These are phyloP conservation scores for Solanum medicagineum DNA, from an alignment of 257 asterid genomes.

Conservation along the genomic window DNA sequence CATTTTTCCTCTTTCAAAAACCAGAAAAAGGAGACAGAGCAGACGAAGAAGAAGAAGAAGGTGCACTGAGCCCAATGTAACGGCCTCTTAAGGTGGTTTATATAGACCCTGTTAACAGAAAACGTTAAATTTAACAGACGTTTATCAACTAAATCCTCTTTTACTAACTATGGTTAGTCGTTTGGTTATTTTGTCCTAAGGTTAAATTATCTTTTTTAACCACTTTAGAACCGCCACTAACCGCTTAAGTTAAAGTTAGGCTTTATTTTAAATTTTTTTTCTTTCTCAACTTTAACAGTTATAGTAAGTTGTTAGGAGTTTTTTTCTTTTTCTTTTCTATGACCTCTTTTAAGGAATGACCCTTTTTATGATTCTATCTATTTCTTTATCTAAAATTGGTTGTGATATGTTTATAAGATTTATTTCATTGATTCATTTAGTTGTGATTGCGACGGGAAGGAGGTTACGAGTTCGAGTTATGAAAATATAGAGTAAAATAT, in stretches of 20 bases:
- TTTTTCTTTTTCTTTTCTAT: neutral
- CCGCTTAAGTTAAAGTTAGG: conserved; percentile 17
- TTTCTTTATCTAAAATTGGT: neutral
- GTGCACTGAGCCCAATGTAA: conserved; percentile 43
- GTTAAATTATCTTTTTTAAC: neutral
- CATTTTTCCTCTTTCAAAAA: conserved; percentile 1
- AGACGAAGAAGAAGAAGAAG: neutral
- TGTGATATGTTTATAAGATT: neutral
- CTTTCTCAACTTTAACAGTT: conserved; percentile 11
- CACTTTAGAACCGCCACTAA: conserved; percentile 31
- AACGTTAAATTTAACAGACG: conserved; percentile 47
- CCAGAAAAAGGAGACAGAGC: conserved; percentile 1
- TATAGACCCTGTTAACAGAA: conserved; percentile 33
- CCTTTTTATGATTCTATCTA: neutral
- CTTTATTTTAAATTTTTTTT: neutral
- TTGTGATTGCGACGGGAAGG: neutral
- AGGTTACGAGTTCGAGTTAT: too few relatives aligned
- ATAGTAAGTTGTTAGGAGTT: neutral
- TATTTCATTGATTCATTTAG: neutral
- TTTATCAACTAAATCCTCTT: conserved; percentile 16
- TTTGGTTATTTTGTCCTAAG: neutral
- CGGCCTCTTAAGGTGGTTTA: conserved; percentile 36
- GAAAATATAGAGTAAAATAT: too few relatives aligned
- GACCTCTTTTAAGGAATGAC: neutral
- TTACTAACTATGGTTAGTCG: conserved; percentile 16